Evolutionary conservation across 768 basidiomycete species (phyloP).

Genomic region (Mrakia gelida): DNA sequence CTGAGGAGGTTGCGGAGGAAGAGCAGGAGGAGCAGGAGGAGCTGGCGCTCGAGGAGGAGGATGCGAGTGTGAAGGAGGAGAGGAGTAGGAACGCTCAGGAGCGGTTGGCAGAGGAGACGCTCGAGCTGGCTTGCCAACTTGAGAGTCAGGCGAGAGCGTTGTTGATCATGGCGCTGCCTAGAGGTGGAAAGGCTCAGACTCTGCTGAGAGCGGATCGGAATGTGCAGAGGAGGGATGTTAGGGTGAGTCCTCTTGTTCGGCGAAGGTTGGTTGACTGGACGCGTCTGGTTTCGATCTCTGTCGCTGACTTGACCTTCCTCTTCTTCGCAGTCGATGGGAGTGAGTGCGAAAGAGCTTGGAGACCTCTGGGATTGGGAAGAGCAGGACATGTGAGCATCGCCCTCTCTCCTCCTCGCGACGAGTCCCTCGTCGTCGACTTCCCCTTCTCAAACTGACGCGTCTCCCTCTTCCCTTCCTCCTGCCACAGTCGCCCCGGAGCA

Average conservation of each 20-base stretch:
- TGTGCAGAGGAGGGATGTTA: conserved; percentile 42
- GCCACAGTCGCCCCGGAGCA: background rate
- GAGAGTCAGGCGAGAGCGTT: conserved; percentile 42
- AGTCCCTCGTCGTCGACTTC: background rate
- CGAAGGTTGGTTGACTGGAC: background rate
- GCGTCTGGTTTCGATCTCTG: background rate
- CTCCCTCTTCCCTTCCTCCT: background rate
- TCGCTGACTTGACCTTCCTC: background rate
- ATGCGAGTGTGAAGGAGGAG: conserved; percentile 1
- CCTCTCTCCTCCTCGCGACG: background rate
- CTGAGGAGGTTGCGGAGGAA: background rate
- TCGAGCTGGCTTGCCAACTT: conserved; percentile 33
- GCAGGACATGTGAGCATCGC: conserved; percentile 29
- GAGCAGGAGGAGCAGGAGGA: background rate
- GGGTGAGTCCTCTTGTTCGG: background rate
- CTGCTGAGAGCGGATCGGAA: conserved; percentile 43
- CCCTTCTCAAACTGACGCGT: background rate
- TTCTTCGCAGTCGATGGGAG: conserved; percentile 32
- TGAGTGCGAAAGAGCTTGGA: conserved; percentile 36
- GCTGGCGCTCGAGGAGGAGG: conserved; percentile 9
- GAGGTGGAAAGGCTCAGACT: conserved; percentile 38
- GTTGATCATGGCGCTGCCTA: conserved; percentile 40
- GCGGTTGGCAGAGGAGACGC: conserved; percentile 25
- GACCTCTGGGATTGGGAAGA: conserved; percentile 37
- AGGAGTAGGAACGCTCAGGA: background rate